A percentile compares a stretch with the other conserved stretches of the same genome.
phyloP scores from a whole-genome alignment of 1,284 basidiomycete species.

The Abortiporus biennis region DNA sequence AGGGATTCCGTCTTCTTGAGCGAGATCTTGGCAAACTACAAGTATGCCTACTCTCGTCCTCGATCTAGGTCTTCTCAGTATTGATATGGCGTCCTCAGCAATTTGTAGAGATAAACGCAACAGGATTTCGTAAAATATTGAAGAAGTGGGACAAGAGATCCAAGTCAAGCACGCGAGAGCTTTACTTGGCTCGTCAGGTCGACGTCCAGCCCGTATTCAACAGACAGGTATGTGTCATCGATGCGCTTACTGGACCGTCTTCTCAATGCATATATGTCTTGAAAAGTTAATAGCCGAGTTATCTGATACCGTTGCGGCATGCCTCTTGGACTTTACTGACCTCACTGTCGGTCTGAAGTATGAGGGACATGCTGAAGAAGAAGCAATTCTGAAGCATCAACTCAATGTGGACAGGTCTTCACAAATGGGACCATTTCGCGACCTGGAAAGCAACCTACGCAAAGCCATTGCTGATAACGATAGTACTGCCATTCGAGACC shows the following conservation, averaged over 20 bases:
- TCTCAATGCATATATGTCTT: background rate
- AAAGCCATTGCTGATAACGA: conserved; percentile 67
- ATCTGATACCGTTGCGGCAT: conserved; percentile 91
- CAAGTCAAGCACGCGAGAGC: conserved; percentile 91
- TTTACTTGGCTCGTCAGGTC: conserved; percentile 95
- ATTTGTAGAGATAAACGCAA: conserved; percentile 98
- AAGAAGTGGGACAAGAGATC: conserved; percentile 99
- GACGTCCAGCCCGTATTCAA: conserved; percentile 99
- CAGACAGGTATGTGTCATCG: conserved; percentile 61
- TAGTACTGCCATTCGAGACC: conserved; percentile 55
- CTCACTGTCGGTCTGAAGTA: conserved; percentile 70
- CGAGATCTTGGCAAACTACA: conserved; percentile 95
- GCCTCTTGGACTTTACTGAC: conserved; percentile 89
- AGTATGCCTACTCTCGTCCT: conserved; percentile 37
- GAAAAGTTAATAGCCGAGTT: conserved; percentile 89
- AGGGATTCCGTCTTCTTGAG: conserved; percentile 94
- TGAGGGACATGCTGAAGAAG: conserved; percentile 46
- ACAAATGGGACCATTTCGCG: conserved; percentile 71
- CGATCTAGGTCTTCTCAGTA: conserved; percentile 13
- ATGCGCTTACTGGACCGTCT: background rate
- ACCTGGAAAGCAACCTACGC: conserved; percentile 82
- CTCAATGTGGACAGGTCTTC: conserved; percentile 57
- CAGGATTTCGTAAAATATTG: conserved; percentile 95
- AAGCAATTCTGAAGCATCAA: conserved; percentile 63
- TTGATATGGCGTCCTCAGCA: conserved; percentile 47